Conservation (phyloP, 495 filamentous ascomycete genomes). For the Lindgomyces ingoldianus region DNA sequence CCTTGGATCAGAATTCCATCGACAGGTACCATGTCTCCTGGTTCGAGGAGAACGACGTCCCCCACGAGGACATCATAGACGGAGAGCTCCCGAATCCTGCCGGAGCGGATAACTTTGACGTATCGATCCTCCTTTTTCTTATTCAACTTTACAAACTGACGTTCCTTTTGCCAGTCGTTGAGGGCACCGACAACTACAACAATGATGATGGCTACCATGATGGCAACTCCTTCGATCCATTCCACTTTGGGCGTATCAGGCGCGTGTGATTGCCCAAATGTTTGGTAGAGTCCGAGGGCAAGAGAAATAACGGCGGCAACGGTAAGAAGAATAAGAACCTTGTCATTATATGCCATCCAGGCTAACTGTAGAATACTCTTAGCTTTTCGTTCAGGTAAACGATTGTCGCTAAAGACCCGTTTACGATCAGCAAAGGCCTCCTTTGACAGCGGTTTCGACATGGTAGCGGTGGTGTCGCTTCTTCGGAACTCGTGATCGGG, state of each 20-base stretch:
- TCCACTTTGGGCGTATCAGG: conserved; percentile 43
- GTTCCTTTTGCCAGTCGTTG: conserved; percentile 53
- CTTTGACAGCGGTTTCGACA: conserved; percentile 36
- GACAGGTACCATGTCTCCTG: conserved; percentile 74
- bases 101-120: conserved; percentile 76
- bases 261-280: conserved; percentile 48
- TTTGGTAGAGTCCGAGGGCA: conserved; percentile 75
- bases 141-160: conserved; percentile 52
- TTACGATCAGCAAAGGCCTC: conserved; percentile 61
- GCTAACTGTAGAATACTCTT: conserved; percentile 72
- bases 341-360: conserved; percentile 84
- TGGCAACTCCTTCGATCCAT: conserved; percentile 54
- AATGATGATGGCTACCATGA: conserved; percentile 50
- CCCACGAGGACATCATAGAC: conserved; percentile 81
- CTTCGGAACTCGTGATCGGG: conserved; percentile 29
- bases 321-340: conserved; percentile 76
- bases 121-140: conserved; percentile 55
- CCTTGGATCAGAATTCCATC: conserved; percentile 45
- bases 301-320: conserved; percentile 79
- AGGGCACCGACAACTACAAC: conserved; percentile 50
- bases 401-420: conserved; percentile 69
- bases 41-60: conserved; percentile 79
- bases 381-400: conserved; percentile 68
- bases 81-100: conserved; percentile 72
- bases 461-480: conserved; percentile 41